Base-by-base conservation (phyloP, 1,284 basidiomycete species). In the Athelia psychrophila region DNA sequence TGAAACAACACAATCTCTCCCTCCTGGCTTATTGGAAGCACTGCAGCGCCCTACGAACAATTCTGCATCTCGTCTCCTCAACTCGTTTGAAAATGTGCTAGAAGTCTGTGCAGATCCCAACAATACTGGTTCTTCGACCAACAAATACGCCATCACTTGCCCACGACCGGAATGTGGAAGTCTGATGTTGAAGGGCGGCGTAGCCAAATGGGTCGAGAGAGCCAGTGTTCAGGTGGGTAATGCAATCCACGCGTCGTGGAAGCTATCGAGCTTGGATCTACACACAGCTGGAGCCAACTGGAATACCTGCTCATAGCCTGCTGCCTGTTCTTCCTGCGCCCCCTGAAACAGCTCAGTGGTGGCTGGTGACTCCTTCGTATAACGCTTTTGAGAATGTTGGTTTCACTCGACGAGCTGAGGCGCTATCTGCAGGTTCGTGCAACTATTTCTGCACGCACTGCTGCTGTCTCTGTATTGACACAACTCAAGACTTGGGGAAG, bases 311-410 rank as follows among this genome's bases (percentile, higher is more conserved):
- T n/a, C 65, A 76, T 53, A 66, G 76, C 6, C 64, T 73, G 16
- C 69, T 88, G 16, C 65, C 75, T 6, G 58, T 73, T 12, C 71
- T 88, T 8, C 83, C 84, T 3, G 51, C 63, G 1, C 76, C 81
- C 9, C 74, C 81, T 15, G 71, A 73, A 27, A 70, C 71, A 24
- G 72, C 76, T 35, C 72, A 78, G 15, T 92, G 89, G 84, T 97
- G 93, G 93, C 74, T 88, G 20, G 72, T 97, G 50, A 78, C 78
- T 8, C 86, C 85, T 8, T 86, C 81, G 5, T 86, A 91, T 0
- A 92, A 95, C 84, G 75, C 75, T 27, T 97, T 97, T 60, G 94
- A 97, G 66, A 98, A 98, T 61, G 85, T 96, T 32, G 93, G 91
- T 13, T 96, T 95, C 65, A 89, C 93, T 3, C 74, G 79, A 42